Evolutionary conservation across 345 rosid species (phyloP).

Genomic region (Boechera retrofracta): DNA sequence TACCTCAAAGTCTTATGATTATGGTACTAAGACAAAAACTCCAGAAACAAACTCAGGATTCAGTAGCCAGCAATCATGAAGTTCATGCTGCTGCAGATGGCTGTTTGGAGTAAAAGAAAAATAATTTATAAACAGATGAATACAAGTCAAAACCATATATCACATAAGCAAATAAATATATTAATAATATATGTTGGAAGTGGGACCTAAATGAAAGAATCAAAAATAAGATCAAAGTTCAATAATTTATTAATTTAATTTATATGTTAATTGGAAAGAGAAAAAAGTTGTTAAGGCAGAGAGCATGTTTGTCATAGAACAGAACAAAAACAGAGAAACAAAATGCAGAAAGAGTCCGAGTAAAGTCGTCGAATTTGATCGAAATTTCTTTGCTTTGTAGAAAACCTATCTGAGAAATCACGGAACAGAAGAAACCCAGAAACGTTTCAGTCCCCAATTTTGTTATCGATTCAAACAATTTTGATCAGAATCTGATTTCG

Average conservation of each 20-base stretch:
- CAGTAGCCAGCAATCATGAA: conserved; percentile 31
- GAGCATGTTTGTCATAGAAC: conserved; percentile 38
- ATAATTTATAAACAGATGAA: not conserved
- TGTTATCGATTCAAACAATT: not conserved
- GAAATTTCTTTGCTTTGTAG: conserved; percentile 7
- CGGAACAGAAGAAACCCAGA: conserved; percentile 34
- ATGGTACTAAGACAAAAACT: conserved; percentile 13
- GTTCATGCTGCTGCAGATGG: conserved; percentile 32
- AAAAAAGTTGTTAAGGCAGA: conserved; percentile 18
- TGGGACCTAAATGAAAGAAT: conserved; percentile 36
- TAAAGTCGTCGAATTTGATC: conserved; percentile 39
- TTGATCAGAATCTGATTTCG: conserved; percentile 11
- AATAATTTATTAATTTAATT: conserved; percentile 7
- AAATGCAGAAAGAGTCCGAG: conserved; percentile 18
- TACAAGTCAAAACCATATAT: conserved; percentile 14
- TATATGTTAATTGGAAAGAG: conserved; percentile 32
- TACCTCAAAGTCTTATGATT: conserved; percentile 17
- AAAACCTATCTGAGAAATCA: conserved; percentile 24
- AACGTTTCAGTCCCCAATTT: not conserved
- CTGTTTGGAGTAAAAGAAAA: conserved; percentile 15
- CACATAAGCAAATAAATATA: not conserved
- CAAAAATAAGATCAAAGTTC: conserved; percentile 12
- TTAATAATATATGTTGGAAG: conserved; percentile 25
- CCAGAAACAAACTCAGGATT: conserved; percentile 18
- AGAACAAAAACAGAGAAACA: conserved; percentile 24